Base-by-base conservation (phyloP, 495 filamentous ascomycete species). In the Hypoxylon lenormandii region DNA sequence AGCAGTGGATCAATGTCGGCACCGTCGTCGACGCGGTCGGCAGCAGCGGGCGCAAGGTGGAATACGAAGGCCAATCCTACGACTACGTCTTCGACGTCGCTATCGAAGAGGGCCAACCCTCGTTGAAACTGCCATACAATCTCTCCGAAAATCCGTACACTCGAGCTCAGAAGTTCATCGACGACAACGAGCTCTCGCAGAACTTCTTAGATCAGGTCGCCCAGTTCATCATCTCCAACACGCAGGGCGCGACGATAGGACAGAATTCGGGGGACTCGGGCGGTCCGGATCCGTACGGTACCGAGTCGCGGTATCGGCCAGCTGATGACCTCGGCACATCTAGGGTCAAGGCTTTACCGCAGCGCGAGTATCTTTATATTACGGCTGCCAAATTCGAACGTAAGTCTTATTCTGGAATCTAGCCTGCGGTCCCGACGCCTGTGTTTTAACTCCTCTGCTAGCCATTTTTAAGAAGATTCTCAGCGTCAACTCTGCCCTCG, bases 31-130 rank as follows among this genome's bases (percentile, higher is more conserved):
- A 96, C 60, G 87, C 92, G 2, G 90, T 89, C 33, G 94, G 90
- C 30, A 95, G 92, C 74, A 92, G 88, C 61, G 90, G 91, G 3
- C 84, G 84, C 46, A 87, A 87, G 75, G 82, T 84, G n/a, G 80
- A 89, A 42, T 91, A 94, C 73, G 77, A 89, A 1, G 96, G 96
- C 19, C 88, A 94, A 75, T 92, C 97, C 57, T 99, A 96, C 75
- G 96, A 99, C 71, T 97, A 92, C 76, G 96, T 99, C 49, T 99
- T 98, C 68, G 94, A 98, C 74, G 95, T 99, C 22, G 96, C 97
- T 72, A 94, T 98, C 60, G 91, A 97, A 74, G 96, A 98, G 64
- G 96, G 95, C 37, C 92, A 94, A 67, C 96, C 96, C 26, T 88
- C 95, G 2, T 84, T 98, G 30, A 98, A 98, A 73, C 83, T 99